Percentiles rank a stretch among this genome's conserved stretches.
These are phyloP conservation scores for Alternaria rosae DNA, from an alignment of 2,329 filamentous ascomycete species.

Conservation along the genomic window DNA sequence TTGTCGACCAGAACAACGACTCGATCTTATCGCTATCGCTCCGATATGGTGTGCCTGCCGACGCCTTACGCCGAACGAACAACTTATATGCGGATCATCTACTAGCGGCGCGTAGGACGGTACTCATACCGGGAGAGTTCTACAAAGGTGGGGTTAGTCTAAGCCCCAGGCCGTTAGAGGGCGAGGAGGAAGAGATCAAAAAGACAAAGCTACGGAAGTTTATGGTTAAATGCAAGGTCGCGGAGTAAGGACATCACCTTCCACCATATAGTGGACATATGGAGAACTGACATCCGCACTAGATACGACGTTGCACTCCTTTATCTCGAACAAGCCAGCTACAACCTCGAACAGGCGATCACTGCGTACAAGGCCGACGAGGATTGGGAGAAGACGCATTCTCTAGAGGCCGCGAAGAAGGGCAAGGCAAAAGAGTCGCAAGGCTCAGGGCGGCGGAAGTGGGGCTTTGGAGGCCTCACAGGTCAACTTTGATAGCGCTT, in stretches of 20 bases:
- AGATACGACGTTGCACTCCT: conserved; percentile 74
- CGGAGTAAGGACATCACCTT: conserved; percentile 65
- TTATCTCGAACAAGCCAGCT: conserved; percentile 74
- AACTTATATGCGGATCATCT: conserved; percentile 75
- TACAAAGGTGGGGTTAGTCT: conserved; percentile 73
- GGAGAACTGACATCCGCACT: conserved; percentile 47
- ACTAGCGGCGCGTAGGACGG: conserved; percentile 70
- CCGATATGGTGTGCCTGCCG: conserved; percentile 72
- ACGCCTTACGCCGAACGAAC: conserved; percentile 70
- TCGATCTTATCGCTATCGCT: conserved; percentile 73
- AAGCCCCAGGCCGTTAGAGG: conserved; percentile 74
- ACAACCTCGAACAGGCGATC: conserved; percentile 71
- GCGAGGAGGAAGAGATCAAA: conserved; percentile 75
- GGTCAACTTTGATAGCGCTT: conserved; percentile 43
- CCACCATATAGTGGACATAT: neutral
- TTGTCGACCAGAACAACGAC: conserved; percentile 74
- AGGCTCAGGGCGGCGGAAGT: conserved; percentile 41
- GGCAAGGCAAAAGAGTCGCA: conserved; percentile 49
- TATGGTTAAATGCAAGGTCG: conserved; percentile 80
- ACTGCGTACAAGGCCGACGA: conserved; percentile 74
- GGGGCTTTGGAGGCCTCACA: conserved; percentile 47
- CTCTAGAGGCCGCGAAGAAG: conserved; percentile 59
- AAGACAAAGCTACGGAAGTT: conserved; percentile 76
- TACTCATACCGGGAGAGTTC: conserved; percentile 74
- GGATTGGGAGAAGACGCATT: conserved; percentile 75